phyloP scores from a whole-genome alignment of 2,329 filamentous ascomycete species.

The Orbilia blumenaviensis region DNA sequence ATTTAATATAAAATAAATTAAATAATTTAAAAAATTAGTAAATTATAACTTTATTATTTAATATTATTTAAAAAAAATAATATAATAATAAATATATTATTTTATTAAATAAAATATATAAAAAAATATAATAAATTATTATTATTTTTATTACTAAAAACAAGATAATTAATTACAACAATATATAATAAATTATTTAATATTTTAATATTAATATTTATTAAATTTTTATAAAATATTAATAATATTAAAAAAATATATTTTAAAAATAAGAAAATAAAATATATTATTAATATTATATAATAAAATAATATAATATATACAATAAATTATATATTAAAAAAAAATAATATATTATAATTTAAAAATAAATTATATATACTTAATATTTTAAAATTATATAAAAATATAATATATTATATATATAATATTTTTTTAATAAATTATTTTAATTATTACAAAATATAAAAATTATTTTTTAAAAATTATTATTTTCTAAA shows the following conservation, averaged over 20 bases:
- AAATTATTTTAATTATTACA: neutral
- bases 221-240: neutral
- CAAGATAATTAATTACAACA: neutral
- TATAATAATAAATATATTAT: constrained; percentile 1
- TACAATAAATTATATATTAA: neutral
- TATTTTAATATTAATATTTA: neutral
- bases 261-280: neutral
- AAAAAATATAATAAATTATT: neutral
- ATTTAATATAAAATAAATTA: neutral
- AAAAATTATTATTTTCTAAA: neutral
- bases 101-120: neutral
- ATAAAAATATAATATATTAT: neutral
- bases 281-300: neutral
- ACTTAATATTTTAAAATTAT: neutral
- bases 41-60: neutral
- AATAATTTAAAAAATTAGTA: neutral
- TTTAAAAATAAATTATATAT: neutral
- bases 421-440: neutral
- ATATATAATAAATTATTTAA: neutral
- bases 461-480: neutral
- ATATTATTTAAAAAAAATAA: neutral
- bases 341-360: neutral
- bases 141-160: neutral
- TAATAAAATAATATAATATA: neutral
- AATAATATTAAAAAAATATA: neutral